Evolutionary conservation across 768 basidiomycete species (phyloP), one percentile per base, ranked within the genome.

Genomic region (Trametes villosa): DNA sequence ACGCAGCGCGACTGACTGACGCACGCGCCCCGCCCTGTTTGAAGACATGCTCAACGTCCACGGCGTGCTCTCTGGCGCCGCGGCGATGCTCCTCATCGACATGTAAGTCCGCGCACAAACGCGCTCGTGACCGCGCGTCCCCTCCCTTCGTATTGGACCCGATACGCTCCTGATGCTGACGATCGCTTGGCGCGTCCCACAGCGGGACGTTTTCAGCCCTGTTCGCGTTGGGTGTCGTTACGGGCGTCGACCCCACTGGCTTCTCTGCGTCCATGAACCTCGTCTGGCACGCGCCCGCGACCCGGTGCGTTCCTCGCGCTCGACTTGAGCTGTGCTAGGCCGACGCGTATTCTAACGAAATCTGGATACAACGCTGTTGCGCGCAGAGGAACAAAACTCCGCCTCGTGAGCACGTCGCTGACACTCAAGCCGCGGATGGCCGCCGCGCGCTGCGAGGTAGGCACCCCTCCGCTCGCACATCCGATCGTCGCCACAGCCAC

Each of bases 1-100:
- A 18, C 13, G 8, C 13, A 11, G 18, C 36, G 36, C 36, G 36
- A 15, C n/a, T n/a, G n/a, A 17, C 44, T 53, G 26, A 45, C n/a
- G n/a, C 24, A n/a, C 18, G 22, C 50, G 12, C 13, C 12, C 33
- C 29, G 9, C 9, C 17, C 33, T 22, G n/a, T n/a, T n/a, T n/a
- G n/a, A n/a, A 71, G 71, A 51, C 2, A 72, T 72, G 71, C 64
- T 70, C 20, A 70, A 72, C 50, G 63, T 66, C 6, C 66, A 69
- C 29, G 65, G 69, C n/a, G 52, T 56, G 5, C 46, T 72, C 6
- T 53, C 69, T 4, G 71, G 71, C 1, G 58, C 62, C 0, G 68
- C 66, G 29, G 57, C 60, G 9, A 52, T 53, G 24, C 63, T 60
- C 34, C 33, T 70, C 26, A 31, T 72, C 17, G 71, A 72, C 46